Evolutionary conservation across 2,329 filamentous ascomycete species (phyloP).

Genomic region (Bipolaris oryzae): DNA sequence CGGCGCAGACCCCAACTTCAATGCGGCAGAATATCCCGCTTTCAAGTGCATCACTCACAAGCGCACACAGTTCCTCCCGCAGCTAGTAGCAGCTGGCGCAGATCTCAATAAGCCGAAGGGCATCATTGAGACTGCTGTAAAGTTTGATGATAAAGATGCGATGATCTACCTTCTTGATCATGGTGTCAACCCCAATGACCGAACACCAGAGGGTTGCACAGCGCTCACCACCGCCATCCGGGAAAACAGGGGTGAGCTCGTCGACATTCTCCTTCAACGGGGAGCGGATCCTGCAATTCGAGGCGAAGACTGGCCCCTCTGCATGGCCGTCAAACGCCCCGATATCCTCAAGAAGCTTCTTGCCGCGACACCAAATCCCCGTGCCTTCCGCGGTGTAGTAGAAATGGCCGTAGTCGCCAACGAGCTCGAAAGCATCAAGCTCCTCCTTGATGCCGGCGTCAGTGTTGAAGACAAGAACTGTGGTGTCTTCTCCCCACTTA

Average conservation of each 20-base stretch:
- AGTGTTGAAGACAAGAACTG: slow-evolving; percentile 74
- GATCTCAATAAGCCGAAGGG: slow-evolving; percentile 66
- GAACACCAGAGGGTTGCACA: slow-evolving; percentile 63
- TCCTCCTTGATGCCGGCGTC: slow-evolving; percentile 68
- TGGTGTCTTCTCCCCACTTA: slow-evolving; percentile 73
- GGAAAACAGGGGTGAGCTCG: slow-evolving; percentile 63
- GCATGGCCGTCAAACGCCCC: slow-evolving; percentile 69
- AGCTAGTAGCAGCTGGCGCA: slow-evolving; percentile 63
- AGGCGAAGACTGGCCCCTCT: slow-evolving; percentile 73
- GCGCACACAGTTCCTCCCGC: slow-evolving; percentile 64
- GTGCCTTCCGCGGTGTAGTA: slow-evolving; percentile 69
- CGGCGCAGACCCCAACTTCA: slow-evolving; percentile 59
- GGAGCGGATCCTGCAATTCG: slow-evolving; percentile 68
- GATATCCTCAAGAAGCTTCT: slow-evolving; percentile 65
- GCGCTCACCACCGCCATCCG: slow-evolving; percentile 70
- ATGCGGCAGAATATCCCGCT: slow-evolving; percentile 67
- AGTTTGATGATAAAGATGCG: slow-evolving; percentile 65
- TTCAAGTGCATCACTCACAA: slow-evolving; percentile 74
- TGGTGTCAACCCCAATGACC: slow-evolving; percentile 66
- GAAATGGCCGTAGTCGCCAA: slow-evolving; percentile 71
- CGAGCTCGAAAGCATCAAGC: slow-evolving; percentile 69
- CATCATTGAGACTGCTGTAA: slow-evolving; percentile 69
- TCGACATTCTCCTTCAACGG: slow-evolving; percentile 63
- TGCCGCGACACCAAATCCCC: slow-evolving; percentile 60
- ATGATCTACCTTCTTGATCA: slow-evolving; percentile 66